These are phyloP conservation scores for Dunaliella primolecta DNA, from an alignment of 139 green algal species.

Conservation along the genomic window DNA sequence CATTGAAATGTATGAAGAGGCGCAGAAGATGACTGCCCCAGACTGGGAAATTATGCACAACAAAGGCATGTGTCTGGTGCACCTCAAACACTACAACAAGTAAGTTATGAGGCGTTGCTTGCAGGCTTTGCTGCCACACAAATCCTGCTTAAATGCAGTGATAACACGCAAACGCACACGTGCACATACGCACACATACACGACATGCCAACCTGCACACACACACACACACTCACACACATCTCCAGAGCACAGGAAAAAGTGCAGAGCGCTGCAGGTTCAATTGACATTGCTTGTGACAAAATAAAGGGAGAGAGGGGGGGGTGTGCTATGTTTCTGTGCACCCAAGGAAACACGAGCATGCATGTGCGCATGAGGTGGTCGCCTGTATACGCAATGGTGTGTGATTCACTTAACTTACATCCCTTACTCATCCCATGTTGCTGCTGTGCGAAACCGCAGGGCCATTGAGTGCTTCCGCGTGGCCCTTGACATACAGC, in stretches of 20 bases:
- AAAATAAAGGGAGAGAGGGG: too few relatives aligned
- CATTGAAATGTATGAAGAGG: constrained; percentile 76
- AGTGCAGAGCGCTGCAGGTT: too few relatives aligned
- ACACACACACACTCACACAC: constrained; percentile 1
- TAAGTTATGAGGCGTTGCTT: constrained; percentile 15
- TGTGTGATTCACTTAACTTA: too few relatives aligned
- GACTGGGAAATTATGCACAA: constrained; percentile 83
- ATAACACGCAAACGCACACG: not conserved
- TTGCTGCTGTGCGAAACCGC: too few relatives aligned
- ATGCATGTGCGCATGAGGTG: too few relatives aligned
- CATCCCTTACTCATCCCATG: too few relatives aligned
- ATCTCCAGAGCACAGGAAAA: too few relatives aligned
- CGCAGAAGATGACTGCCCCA: constrained; percentile 43
- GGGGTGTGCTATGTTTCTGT: too few relatives aligned
- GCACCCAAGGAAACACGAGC: too few relatives aligned
- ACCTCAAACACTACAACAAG: constrained; percentile 49
- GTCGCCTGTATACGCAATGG: too few relatives aligned
- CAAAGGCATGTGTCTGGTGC: constrained; percentile 67
- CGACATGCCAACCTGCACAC: not conserved
- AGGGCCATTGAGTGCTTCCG: constrained; percentile 61
- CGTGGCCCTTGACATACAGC: constrained; percentile 62
- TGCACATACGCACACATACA: not conserved
- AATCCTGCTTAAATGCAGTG: not conserved
- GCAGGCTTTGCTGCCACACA: not conserved
- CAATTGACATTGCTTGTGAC: too few relatives aligned